These are phyloP conservation scores for Fusarium algeriense DNA, from an alignment of 2,329 filamentous ascomycete genomes.

Conservation along the genomic window DNA sequence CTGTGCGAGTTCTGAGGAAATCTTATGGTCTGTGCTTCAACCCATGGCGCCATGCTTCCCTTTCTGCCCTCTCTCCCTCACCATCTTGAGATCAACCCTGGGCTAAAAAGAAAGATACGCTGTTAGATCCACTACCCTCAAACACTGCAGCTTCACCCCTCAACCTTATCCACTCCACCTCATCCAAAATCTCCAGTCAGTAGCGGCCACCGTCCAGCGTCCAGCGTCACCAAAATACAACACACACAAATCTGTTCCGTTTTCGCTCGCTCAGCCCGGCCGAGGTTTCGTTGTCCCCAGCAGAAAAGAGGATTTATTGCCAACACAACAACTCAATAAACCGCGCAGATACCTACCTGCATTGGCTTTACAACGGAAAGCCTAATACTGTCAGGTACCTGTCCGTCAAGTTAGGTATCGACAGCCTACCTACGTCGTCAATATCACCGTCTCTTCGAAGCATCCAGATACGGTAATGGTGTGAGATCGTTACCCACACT, in stretches of 20 bases:
- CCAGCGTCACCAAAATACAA: slow-evolving; percentile 31
- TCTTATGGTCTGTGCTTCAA: slow-evolving; percentile 21
- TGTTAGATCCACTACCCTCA: slow-evolving; percentile 14
- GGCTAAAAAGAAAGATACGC: slow-evolving; percentile 10
- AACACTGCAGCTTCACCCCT: slow-evolving; percentile 14
- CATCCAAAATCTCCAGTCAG: slow-evolving; percentile 15
- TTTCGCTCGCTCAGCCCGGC: slow-evolving; percentile 22
- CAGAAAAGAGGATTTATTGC: slow-evolving; percentile 18
- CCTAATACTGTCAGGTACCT: slow-evolving; percentile 20
- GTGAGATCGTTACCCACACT: background rate
- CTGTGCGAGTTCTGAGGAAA: slow-evolving; percentile 16
- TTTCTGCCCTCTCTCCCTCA: slow-evolving; percentile 14
- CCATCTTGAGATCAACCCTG: slow-evolving; percentile 24
- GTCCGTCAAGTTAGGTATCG: slow-evolving; percentile 20
- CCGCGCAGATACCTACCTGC: slow-evolving; percentile 6
- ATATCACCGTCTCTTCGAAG: slow-evolving; percentile 24
- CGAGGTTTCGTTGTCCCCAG: slow-evolving; percentile 32
- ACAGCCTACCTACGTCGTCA: slow-evolving; percentile 13
- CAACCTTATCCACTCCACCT: slow-evolving; percentile 24
- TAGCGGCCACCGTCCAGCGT: slow-evolving; percentile 21
- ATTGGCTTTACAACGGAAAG: background rate
- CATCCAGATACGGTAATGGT: slow-evolving; percentile 2
- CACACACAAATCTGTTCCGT: slow-evolving; percentile 29
- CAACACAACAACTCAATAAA: slow-evolving; percentile 32
- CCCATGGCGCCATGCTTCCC: slow-evolving; percentile 33